phyloP scores from a whole-genome alignment of 306 rosid genomes.

The Malus sieversii region DNA sequence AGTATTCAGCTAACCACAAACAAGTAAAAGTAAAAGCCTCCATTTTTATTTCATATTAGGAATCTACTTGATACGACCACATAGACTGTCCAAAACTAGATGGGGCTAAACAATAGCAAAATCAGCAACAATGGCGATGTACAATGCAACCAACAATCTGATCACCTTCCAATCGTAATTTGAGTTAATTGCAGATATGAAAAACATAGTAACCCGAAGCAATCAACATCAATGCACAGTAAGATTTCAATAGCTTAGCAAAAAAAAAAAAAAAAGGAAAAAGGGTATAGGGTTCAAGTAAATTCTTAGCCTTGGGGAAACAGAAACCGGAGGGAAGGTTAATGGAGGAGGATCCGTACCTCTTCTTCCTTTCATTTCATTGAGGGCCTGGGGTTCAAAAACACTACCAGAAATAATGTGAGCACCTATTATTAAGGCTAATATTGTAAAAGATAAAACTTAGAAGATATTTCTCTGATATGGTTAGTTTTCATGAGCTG shows the following conservation, averaged over 20 bases:
- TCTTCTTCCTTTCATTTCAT: constrained; percentile 83
- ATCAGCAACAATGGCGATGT: background rate
- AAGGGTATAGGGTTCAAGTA: background rate
- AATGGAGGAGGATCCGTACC: constrained; percentile 27
- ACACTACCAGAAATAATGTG: constrained; percentile 90
- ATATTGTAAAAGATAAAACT: too few relatives aligned
- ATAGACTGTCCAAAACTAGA: background rate
- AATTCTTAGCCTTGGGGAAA: background rate
- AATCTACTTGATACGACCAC: background rate
- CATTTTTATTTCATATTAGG: background rate
- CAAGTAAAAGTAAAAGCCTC: background rate
- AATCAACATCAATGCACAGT: background rate
- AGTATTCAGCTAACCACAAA: background rate
- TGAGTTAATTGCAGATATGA: background rate
- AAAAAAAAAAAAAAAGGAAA: background rate
- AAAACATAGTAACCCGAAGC: background rate
- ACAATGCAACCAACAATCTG: background rate
- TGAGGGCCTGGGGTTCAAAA: constrained; percentile 81
- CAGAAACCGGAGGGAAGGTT: background rate
- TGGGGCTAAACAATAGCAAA: background rate
- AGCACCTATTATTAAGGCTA: constrained; percentile 35
- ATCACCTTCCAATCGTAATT: background rate
- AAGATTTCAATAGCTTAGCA: background rate
- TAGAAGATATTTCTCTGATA: too few relatives aligned
- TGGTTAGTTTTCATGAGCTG: too few relatives aligned